These are phyloP conservation scores for Nemania sp. DNA, from an alignment of 2,329 filamentous ascomycete species.

Conservation along the genomic window DNA sequence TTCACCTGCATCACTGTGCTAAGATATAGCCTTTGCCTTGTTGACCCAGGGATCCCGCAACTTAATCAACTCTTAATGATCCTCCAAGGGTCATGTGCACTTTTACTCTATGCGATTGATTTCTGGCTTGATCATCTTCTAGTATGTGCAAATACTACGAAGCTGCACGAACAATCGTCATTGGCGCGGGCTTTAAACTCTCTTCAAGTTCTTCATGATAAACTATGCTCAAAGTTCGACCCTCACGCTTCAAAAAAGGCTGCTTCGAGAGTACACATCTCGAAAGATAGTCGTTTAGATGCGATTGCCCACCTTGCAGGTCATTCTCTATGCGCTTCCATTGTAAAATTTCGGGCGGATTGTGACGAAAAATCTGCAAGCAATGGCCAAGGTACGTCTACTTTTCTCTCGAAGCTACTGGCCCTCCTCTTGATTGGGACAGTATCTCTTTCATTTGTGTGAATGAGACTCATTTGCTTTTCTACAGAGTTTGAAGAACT, in stretches of 20 bases:
- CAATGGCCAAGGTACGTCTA: constrained; percentile 5
- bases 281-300: constrained; percentile 2
- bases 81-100: constrained; percentile 9
- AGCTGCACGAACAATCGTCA: neutral
- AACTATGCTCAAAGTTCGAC: neutral
- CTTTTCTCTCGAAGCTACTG: too few species aligned
- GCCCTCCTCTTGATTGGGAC: too few species aligned
- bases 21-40: constrained; percentile 7
- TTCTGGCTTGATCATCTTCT: constrained; percentile 15
- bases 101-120: constrained; percentile 9
- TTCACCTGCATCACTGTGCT: constrained; percentile 8
- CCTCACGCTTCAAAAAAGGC: neutral
- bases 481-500: constrained; percentile 7
- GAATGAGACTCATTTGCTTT: neutral
- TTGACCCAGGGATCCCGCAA: neutral
- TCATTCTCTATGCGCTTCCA: neutral
- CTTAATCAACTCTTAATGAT: neutral
- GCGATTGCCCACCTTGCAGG: neutral
- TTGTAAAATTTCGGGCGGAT: constrained; percentile 2
- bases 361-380: constrained; percentile 3
- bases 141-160: neutral
- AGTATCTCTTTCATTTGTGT: too few species aligned
- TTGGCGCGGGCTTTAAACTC: constrained; percentile 3
- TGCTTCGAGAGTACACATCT: neutral
- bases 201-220: neutral